A percentile compares a stretch with the other conserved stretches of the same genome.
Conservation (phyloP, 305 asterid genomes). For the Ilex paraguariensis region DNA sequence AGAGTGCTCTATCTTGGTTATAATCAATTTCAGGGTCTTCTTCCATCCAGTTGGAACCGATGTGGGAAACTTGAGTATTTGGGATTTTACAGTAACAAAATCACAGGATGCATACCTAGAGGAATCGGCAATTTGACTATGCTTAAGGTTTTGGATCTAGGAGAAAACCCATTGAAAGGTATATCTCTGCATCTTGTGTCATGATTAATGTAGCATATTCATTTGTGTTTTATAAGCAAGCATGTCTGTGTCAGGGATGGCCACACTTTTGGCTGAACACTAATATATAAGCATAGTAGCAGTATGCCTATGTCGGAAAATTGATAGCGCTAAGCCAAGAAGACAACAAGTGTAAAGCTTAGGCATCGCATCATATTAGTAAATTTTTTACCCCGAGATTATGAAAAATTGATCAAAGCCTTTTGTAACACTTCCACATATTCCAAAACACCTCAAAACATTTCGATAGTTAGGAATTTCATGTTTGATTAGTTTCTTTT, state of each 20-base stretch:
- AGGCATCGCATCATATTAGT: not conserved
- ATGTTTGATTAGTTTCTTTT: not conserved
- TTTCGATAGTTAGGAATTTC: too few relatives aligned
- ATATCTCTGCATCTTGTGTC: not conserved
- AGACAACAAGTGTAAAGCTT: too few relatives aligned
- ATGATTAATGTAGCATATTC: too few relatives aligned
- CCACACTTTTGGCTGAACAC: not conserved
- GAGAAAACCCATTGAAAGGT: constrained; percentile 30
- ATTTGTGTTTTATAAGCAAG: too few relatives aligned
- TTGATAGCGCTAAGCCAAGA: too few relatives aligned
- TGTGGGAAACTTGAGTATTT: not conserved
- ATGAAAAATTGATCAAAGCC: too few relatives aligned
- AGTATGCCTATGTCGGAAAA: too few relatives aligned
- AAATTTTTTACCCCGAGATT: too few relatives aligned
- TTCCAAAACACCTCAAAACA: too few relatives aligned
- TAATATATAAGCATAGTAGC: too few relatives aligned
- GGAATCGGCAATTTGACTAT: constrained; percentile 35
- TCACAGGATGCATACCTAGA: constrained; percentile 31
- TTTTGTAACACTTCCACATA: too few relatives aligned
- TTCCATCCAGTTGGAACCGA: constrained; percentile 4
- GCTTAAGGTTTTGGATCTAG: constrained; percentile 23
- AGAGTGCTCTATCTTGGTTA: not conserved
- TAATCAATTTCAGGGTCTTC: not conserved
- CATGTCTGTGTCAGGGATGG: not conserved
- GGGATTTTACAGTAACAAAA: constrained; percentile 20